Evolutionary conservation across 164 flowering plant species (phyloP).

Genomic region (Nelumbo lutea): DNA sequence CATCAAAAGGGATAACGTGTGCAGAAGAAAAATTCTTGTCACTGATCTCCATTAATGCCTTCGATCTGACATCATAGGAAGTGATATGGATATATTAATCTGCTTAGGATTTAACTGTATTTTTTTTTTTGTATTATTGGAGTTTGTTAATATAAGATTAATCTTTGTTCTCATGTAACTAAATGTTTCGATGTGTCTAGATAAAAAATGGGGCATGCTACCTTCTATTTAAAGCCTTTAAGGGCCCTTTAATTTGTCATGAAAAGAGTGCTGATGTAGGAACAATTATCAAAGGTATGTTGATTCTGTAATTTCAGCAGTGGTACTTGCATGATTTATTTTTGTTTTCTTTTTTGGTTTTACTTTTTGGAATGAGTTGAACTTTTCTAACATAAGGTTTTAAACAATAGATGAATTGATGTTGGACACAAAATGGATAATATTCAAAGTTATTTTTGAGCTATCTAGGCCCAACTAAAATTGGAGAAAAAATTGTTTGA

Average conservation of each 20-base stretch:
- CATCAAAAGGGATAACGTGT: no score
- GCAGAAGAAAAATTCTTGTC: no score
- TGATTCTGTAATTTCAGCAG: neutral
- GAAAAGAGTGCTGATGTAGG: constrained; percentile 36
- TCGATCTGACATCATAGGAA: no score
- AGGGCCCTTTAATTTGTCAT: constrained; percentile 29
- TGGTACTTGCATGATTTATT: neutral
- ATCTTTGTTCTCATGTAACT: neutral
- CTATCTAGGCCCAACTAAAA: no score
- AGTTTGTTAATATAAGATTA: constrained; percentile 1
- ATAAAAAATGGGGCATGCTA: constrained; percentile 33
- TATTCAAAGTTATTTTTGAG: no score
- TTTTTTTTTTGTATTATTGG: constrained; percentile 2
- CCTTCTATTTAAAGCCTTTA: constrained; percentile 48
- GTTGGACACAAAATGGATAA: neutral
- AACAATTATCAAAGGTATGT: constrained; percentile 44
- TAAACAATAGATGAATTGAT: neutral
- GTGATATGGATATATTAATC: no score
- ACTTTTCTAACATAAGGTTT: neutral
- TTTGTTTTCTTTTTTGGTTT: no score
- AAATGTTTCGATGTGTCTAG: constrained; percentile 25
- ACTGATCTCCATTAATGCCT: no score
- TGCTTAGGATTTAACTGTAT: neutral
- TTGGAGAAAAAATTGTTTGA: no score
- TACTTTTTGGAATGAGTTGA: neutral